A percentile compares a stretch with the other conserved stretches of the same genome.
These are phyloP conservation scores for Endothia cerciana DNA, from an alignment of 2,329 filamentous ascomycete genomes.

Conservation along the genomic window DNA sequence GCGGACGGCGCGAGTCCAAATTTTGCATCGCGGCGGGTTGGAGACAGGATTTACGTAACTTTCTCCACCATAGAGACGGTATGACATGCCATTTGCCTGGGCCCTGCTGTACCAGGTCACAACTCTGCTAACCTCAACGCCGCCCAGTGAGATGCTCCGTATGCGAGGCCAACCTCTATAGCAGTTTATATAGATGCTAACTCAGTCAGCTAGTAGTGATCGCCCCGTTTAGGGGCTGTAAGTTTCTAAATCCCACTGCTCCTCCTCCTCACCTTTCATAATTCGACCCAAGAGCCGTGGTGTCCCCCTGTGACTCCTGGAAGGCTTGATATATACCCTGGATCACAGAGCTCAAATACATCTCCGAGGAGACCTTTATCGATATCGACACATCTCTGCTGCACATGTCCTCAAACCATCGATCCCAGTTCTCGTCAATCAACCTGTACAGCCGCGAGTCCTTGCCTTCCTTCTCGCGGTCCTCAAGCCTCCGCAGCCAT, in stretches of 20 bases:
- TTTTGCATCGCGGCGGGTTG: neutral
- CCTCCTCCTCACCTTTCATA: too few relatives aligned
- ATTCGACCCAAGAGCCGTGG: neutral
- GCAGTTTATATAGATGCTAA: too few relatives aligned
- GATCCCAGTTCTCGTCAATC: conserved; percentile 17
- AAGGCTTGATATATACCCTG: neutral
- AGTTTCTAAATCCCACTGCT: too few relatives aligned
- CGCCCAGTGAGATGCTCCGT: too few relatives aligned
- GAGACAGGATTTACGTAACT: conserved; percentile 1
- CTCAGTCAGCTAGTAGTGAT: too few relatives aligned
- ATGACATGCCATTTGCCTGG: neutral
- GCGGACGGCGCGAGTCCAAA: neutral
- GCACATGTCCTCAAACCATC: conserved; percentile 18
- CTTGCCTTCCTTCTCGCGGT: conserved; percentile 16
- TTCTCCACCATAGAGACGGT: too few relatives aligned
- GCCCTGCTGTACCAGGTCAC: too few relatives aligned
- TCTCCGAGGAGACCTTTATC: neutral
- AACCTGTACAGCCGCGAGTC: conserved; percentile 21
- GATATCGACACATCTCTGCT: conserved; percentile 6
- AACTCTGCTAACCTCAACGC: neutral
- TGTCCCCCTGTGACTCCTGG: neutral
- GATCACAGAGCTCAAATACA: conserved; percentile 22
- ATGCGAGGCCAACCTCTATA: too few relatives aligned
- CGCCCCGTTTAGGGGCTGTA: too few relatives aligned
- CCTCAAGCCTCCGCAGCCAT: conserved; percentile 24